Percentiles rank a stretch among this genome's conserved stretches.
These are phyloP conservation scores for Cyberlindnera veronae DNA, from an alignment of 805 yeast species.

Conservation along the genomic window DNA sequence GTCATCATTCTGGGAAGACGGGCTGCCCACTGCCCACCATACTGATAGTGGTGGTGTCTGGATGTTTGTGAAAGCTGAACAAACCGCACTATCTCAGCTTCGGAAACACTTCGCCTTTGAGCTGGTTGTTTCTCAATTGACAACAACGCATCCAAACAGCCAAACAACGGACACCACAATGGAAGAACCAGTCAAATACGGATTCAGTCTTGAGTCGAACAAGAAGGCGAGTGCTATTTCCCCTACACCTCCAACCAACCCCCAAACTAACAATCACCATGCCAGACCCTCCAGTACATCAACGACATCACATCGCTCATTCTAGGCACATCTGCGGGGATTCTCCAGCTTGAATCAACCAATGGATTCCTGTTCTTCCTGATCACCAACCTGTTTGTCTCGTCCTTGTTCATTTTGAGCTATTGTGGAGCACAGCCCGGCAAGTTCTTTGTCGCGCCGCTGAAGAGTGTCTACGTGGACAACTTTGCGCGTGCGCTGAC, in stretches of 20 bases:
- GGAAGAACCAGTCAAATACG: constrained; percentile 25
- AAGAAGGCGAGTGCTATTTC: constrained; percentile 12
- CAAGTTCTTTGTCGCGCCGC: constrained; percentile 16
- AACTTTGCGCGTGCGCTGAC: constrained; percentile 18
- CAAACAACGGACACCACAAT: constrained; percentile 5
- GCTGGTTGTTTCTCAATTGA: no score
- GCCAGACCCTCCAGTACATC: constrained; percentile 22
- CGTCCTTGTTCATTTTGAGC: constrained; percentile 9
- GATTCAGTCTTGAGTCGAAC: constrained; percentile 15
- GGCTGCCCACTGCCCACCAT: no score
- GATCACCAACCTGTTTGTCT: constrained; percentile 4
- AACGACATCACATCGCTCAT: constrained; percentile 25
- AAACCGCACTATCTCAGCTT: no score
- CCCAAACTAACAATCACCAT: constrained; percentile 2
- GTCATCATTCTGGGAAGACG: no score
- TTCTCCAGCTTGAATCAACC: constrained; percentile 23
- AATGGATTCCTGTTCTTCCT: constrained; percentile 23
- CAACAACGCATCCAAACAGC: neutral
- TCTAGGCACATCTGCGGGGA: constrained; percentile 24
- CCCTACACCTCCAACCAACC: neutral
- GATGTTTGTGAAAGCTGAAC: no score
- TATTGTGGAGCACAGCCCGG: constrained; percentile 7
- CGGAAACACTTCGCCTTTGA: no score
- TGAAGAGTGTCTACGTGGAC: constrained; percentile 14
- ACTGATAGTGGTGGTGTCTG: no score